Evolutionary conservation across 768 basidiomycete genomes (phyloP), one percentile per base, ranked within the genome.

Genomic region (Xerocomus potaroensis): DNA sequence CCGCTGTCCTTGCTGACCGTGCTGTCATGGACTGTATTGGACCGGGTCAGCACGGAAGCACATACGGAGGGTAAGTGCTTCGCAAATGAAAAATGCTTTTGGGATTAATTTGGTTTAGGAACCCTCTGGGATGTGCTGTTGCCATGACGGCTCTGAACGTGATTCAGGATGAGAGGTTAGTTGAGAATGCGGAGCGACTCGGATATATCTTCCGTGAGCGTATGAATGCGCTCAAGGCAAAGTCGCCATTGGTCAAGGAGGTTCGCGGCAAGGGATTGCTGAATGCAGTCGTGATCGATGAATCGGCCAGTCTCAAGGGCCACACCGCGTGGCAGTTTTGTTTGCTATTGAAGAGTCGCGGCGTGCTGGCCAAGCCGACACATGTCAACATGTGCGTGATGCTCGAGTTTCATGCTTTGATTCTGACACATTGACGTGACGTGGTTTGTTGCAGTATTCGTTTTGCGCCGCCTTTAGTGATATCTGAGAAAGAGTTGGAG

Each of bases 241-340:
- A 79, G 23, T 81, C 78, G 10, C 87, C 91, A 0, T 75, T 91
- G 44, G 77, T 96, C 47, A 74, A 79, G 56, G 73, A 77, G 34
- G 91, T 98, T 14, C 81, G 95, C 19, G 95, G 93, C 5, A 75
- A 80, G 49, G 95, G 95, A 0, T 68, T 99, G 47, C 71, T 99
- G 55, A 98, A 97, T 62, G 95, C 95, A 8, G 76, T 99, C 22
- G 88, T 97, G 19, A 91, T 98, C 45, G 84, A 97, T 60, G 91
- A 97, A 72, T 66, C 69, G 50, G 79, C 79, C 72, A 91, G 87
- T 57, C 66, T 52, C 38, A 87, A 80, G 67, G 85, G 88, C 14
- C 72, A 91, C 41, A 84, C 88, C 1, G 96, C 94, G 5, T 99
- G 95, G 96, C 91, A 98, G 65, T 74, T 98, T 43, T 98, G 96